Evolutionary conservation across 805 yeast genomes (phyloP), one percentile per base, ranked within the genome.

Genomic region (Saccharomycopsis sp.): DNA sequence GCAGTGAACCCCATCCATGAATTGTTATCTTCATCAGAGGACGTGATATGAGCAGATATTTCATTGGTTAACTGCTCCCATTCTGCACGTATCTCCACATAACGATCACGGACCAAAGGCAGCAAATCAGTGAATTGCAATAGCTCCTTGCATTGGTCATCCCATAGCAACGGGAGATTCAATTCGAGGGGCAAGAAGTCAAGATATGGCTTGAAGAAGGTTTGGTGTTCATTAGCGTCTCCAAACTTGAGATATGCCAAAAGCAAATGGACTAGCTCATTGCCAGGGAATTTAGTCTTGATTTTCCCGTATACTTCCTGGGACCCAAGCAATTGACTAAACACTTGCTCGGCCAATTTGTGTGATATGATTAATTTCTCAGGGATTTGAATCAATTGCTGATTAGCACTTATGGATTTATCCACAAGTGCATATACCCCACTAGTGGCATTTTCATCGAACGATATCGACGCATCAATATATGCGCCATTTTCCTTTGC

Each of bases 101-200:
- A 78, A 77, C n/a, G 75, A 75, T 22, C 76, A 75, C 38, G 86
- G 68, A 1, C 85, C 77, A 50, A 78, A 72, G n/a, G 78, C 80
- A 24, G 89, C 75, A 55, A 29, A 67, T 90, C 92, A 0, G 96
- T 86, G 0, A 92, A 92, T 50, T 76, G 73, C 9, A 91, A 68
- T 38, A 77, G 66, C 3, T 71, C 68, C 56, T 80, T 74, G 50
- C 86, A 88, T 1, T 71, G 72, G 0, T 75, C 67, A 35, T 72
- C 72, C 90, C 92, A 91, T 63, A 81, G 82, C 56, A 80, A 79
- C 1, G 97, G 96, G 9, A 84, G 75, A n/a, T 77, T 76, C 9
- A 78, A 72, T 3, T 69, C 64, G 1, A 76, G 41, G 1, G 89
- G 87, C 19, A 85, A 68, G 14, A 73, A 66, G 47, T 77, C 71